Conservation (phyloP, 441 rosid species). For the Biscutella laevigata region DNA sequence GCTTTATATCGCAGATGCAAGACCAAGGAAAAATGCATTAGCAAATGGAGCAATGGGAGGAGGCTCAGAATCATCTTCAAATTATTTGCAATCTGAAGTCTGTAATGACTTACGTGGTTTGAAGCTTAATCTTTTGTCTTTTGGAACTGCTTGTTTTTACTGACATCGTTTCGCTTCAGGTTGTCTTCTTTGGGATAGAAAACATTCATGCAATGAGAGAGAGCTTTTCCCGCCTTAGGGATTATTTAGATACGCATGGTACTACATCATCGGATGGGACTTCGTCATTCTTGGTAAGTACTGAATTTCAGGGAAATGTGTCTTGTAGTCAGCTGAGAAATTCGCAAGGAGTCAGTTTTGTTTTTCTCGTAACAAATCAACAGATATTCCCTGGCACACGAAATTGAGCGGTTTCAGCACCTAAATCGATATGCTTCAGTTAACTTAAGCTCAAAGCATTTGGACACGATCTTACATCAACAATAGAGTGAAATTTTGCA, state of each 20-base stretch:
- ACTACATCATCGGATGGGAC: conserved; percentile 96
- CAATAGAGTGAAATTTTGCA: conserved; percentile 1
- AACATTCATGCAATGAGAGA: conserved; percentile 99
- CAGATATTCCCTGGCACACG: neutral
- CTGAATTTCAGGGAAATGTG: conserved; percentile 2
- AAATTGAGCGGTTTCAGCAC: conserved; percentile 4
- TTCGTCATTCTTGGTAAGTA: conserved; percentile 89
- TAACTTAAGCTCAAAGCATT: conserved; percentile 2
- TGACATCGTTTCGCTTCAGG: conserved; percentile 35
- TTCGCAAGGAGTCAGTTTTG: neutral
- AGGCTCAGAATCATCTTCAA: conserved; percentile 94
- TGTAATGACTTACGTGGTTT: conserved; percentile 27
- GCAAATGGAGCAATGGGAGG: conserved; percentile 99
- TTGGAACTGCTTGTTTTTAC: conserved; percentile 14
- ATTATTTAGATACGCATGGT: conserved; percentile 93
- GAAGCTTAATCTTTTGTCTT: conserved; percentile 18
- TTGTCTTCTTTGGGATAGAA: conserved; percentile 96
- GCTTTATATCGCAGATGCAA: conserved; percentile 94
- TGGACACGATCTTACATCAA: conserved; percentile 15
- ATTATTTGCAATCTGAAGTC: conserved; percentile 94
- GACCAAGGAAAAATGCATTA: conserved; percentile 96
- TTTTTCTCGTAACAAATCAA: neutral
- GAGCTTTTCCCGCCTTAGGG: conserved; percentile 93
- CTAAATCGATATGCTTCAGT: conserved; percentile 5
- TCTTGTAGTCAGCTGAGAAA: conserved; percentile 1